Base-by-base conservation (phyloP, 306 rosid genomes). In the Delonix regia region DNA sequence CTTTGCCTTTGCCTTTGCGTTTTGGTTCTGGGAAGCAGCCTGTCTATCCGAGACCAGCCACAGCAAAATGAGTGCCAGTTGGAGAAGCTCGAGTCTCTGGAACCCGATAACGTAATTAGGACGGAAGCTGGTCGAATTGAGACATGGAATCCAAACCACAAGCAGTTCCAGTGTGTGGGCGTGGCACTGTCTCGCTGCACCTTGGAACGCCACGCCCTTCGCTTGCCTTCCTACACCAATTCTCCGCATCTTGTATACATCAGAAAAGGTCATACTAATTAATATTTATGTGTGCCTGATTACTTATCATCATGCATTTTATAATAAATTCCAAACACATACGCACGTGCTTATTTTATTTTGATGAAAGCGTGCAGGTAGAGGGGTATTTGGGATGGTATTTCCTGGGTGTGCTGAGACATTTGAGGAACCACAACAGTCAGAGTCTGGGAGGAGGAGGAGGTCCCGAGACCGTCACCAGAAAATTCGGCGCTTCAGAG, bases 1-100 rank as follows among this genome's bases (percentile, higher is more conserved):
- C 66, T 90, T 75, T 84, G 86, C 52, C 73, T 85, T 7, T 86
- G 81, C 21, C 82, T 61, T 30, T 88, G n/a, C 77, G 88, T 25
- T 76, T 7, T 15, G 44, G 12, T 30, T 27, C 5, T 84, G 2
- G 51, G 88, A 71, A 64, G 81, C 71, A 63, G 87, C 74, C 60
- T 88, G 0, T 87, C 82, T 16, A 7, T 6, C 0, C 65, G 64
- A 30, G 24, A 41, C 3, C 80, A 77, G 70, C 41, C 64, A 0
- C 47, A 68, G 15, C 66, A 68, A 13, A 81, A 77, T 21, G 67
- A 67, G 71, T 81, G 88, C 59, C 85, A 72, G 62, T 21, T 85
- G 0, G 66, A 85, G 2, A 13, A 19, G 14, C 70, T 85, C 0
- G 12, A 53, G 4, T 25, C 85, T 5, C 85, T 77, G 1, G 3